These are phyloP conservation scores for Metschnikowia rubicola DNA, from an alignment of 805 yeast genomes.

Conservation along the genomic window DNA sequence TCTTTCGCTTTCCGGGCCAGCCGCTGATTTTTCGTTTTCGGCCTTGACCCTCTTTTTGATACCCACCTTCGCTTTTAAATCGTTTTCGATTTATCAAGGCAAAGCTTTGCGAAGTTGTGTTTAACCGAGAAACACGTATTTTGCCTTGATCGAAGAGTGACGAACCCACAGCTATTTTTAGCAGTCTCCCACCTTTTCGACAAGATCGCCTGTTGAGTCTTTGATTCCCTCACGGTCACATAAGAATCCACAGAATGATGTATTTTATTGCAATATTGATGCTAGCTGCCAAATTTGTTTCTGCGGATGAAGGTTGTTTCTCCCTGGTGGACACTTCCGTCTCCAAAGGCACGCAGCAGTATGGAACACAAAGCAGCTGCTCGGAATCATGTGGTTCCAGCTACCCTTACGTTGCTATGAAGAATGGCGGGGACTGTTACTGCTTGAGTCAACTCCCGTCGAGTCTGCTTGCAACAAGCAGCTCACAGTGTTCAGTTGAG, in stretches of 20 bases:
- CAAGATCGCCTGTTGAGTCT: no score
- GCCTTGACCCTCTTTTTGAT: no score
- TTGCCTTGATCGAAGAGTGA: no score
- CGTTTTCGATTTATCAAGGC: no score
- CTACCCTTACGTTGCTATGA: constrained; percentile 38
- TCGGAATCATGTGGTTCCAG: constrained; percentile 25
- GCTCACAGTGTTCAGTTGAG: constrained; percentile 25
- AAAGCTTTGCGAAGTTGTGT: no score
- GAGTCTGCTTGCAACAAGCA: constrained; percentile 3
- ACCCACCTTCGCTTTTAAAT: no score
- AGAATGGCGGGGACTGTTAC: constrained; percentile 35
- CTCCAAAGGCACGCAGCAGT: constrained; percentile 23
- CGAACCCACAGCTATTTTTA: no score
- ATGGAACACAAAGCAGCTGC: constrained; percentile 32
- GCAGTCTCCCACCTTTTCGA: no score
- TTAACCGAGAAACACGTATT: no score
- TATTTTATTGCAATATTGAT: background rate
- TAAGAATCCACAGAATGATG: background rate
- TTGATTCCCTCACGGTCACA: no score
- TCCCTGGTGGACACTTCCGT: constrained; percentile 26
- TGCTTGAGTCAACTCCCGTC: constrained; percentile 35
- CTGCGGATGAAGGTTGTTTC: constrained; percentile 27
- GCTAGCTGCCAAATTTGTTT: background rate
- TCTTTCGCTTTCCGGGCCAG: no score
- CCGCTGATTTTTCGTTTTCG: no score